phyloP scores from a whole-genome alignment of 1,139 yeast species.

The Pichia sp. region DNA sequence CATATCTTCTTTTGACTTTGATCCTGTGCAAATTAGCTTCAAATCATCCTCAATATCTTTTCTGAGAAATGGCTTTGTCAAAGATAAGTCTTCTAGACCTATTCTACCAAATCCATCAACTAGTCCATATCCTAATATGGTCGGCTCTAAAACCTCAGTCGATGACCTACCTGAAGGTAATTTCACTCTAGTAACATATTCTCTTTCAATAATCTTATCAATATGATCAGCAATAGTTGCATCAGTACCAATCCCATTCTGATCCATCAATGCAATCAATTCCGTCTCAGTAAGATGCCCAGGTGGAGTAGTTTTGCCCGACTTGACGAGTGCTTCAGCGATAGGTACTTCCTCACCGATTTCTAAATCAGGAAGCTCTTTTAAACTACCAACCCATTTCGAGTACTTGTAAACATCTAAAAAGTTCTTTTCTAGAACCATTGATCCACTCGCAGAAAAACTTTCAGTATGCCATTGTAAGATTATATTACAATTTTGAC shows the following conservation, averaged over 20 bases:
- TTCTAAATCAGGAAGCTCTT: constrained; percentile 55
- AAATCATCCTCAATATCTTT: constrained; percentile 66
- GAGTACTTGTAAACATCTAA: constrained; percentile 73
- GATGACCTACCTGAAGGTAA: constrained; percentile 30
- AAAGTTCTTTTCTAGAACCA: constrained; percentile 66
- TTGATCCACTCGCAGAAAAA: constrained; percentile 64
- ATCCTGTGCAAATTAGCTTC: constrained; percentile 63
- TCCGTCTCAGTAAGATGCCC: constrained; percentile 84
- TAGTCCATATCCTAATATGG: constrained; percentile 76
- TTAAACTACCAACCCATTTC: constrained; percentile 63
- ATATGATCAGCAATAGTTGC: constrained; percentile 99
- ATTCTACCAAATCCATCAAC: constrained; percentile 84
- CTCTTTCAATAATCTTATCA: constrained; percentile 62
- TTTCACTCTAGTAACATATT: constrained; percentile 51
- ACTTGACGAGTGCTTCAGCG: constrained; percentile 49
- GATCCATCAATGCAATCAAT: constrained; percentile 88
- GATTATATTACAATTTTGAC: constrained; percentile 55
- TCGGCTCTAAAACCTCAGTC: constrained; percentile 55
- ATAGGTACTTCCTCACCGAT: constrained; percentile 52
- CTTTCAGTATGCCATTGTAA: constrained; percentile 72
- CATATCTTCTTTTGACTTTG: constrained; percentile 46
- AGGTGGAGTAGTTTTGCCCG: constrained; percentile 79
- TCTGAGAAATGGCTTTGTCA: constrained; percentile 85
- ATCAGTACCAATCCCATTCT: constrained; percentile 96
- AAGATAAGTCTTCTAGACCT: constrained; percentile 61